Evolutionary conservation across 2,329 filamentous ascomycete genomes (phyloP), one percentile per base, ranked within the genome.

Genomic region (Talaromyces sp.): DNA sequence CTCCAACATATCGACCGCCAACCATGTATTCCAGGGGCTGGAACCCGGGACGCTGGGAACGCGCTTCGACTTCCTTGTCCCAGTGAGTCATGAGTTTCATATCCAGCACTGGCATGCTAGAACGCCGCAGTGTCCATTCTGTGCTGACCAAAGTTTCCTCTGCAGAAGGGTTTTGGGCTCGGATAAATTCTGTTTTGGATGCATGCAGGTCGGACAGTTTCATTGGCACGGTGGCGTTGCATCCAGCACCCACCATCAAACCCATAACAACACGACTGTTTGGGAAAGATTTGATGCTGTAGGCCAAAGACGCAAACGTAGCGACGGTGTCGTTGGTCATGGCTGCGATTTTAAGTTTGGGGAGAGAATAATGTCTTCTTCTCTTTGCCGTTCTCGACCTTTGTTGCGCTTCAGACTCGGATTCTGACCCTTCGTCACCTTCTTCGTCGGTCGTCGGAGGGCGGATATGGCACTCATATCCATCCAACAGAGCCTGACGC

Each of bases 21-120:
- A 88, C 89, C 85, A 92, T 90, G 73, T 91, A 92, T 70, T 92
- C 89, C 26, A 92, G 80, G 0, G 89, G 88, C 65, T 92, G 89
- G 65, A 92, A 91, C 0, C 89, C 88, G 0, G 89, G 87, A 11
- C 77, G 77, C 65, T 89, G 85, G 60, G 84, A 86, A 58, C 85
- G 80, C 1, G 74, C 72, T 65, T 90, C 88, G 6, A 92, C 79
- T 59, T 80, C 74, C 10, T 79, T 74, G 67, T 92, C 89, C 89
- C 89, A 92, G 21, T 73, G 72, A 6, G 82, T 91, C 59, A 89
- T 80, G 46, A 91, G 77, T 1, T 79, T 78, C 21, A 87, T 75
- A 14, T 85, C 79, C 12, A 81, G 77, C 56, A 92, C 75, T 0
- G 89, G 87, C 2, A 79, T 77, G 17, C 85, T 84, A 1, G 89